A percentile compares a stretch with the other conserved stretches of the same genome.
phyloP scores from a whole-genome alignment of 2,329 filamentous ascomycete species.

The Meredithiella fracta region DNA sequence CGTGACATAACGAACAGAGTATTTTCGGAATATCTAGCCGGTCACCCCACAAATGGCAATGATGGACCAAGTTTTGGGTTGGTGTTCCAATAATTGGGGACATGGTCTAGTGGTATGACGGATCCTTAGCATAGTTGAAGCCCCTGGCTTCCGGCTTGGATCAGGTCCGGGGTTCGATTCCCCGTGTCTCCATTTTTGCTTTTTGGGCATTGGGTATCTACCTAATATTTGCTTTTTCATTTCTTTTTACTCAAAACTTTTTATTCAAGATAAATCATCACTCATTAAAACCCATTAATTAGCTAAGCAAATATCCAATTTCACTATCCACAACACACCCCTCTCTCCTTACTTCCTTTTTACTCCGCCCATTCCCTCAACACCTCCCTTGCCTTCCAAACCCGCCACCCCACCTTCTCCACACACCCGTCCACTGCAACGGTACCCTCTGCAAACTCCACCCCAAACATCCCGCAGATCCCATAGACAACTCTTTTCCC shows the following conservation, averaged over 20 bases:
- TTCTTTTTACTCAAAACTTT: background rate
- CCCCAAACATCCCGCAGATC: conserved; percentile 89
- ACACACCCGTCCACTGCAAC: conserved; percentile 86
- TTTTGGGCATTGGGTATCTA: no score
- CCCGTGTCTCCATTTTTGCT: conserved; percentile 10
- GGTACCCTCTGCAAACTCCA: conserved; percentile 85
- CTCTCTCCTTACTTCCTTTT: no score
- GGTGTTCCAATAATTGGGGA: conserved; percentile 4
- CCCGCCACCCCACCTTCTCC: conserved; percentile 78
- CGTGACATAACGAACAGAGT: no score
- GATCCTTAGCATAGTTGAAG: conserved; percentile 10
- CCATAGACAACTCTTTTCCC: conserved; percentile 83
- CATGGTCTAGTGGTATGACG: conserved; percentile 13
- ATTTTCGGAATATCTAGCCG: no score
- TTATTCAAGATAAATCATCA: background rate
- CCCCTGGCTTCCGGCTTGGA: background rate
- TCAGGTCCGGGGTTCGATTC: conserved; percentile 8
- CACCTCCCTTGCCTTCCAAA: conserved; percentile 91
- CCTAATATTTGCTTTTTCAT: no score
- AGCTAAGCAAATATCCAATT: conserved; percentile 22
- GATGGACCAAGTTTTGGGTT: no score
- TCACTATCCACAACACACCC: background rate
- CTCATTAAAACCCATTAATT: background rate
- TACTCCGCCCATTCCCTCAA: conserved; percentile 42
- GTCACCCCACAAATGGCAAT: no score